Evolutionary conservation across 768 basidiomycete species (phyloP).

Genomic region (Hericium rajendrae): DNA sequence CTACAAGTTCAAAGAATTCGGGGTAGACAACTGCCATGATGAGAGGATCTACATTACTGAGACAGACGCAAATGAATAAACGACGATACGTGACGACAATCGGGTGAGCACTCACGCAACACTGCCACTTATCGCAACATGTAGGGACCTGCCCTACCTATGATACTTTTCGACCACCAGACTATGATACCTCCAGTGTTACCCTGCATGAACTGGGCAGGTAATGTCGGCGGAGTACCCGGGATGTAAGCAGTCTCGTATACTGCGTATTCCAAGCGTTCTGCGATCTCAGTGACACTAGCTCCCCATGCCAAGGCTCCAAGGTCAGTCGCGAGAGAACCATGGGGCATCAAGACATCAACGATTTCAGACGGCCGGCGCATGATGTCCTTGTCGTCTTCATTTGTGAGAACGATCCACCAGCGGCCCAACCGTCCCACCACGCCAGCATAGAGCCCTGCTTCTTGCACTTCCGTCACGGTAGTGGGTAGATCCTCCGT

Average conservation of each 20-base stretch:
- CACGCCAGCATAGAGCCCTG: background rate
- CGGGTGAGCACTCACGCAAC: background rate
- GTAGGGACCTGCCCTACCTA: background rate
- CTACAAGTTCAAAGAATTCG: background rate
- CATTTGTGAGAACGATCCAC: background rate
- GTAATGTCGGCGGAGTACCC: background rate
- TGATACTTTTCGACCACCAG: background rate
- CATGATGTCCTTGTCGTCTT: background rate
- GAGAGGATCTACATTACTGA: background rate
- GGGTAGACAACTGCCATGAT: background rate
- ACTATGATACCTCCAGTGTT: background rate
- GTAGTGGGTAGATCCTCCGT: background rate
- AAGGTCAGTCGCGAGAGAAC: background rate
- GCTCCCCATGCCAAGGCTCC: background rate
- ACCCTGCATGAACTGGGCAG: background rate
- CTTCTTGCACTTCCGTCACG: background rate
- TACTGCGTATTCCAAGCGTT: background rate
- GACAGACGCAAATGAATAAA: background rate
- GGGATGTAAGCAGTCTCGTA: background rate
- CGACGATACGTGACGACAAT: background rate
- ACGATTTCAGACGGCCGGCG: background rate
- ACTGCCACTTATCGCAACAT: background rate
- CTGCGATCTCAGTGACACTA: background rate
- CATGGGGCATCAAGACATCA: background rate
- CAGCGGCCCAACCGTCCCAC: background rate